A percentile compares a stretch with the other conserved stretches of the same genome.
These are phyloP conservation scores for Logfia minima DNA, from an alignment of 129 eudicot species.

Conservation along the genomic window DNA sequence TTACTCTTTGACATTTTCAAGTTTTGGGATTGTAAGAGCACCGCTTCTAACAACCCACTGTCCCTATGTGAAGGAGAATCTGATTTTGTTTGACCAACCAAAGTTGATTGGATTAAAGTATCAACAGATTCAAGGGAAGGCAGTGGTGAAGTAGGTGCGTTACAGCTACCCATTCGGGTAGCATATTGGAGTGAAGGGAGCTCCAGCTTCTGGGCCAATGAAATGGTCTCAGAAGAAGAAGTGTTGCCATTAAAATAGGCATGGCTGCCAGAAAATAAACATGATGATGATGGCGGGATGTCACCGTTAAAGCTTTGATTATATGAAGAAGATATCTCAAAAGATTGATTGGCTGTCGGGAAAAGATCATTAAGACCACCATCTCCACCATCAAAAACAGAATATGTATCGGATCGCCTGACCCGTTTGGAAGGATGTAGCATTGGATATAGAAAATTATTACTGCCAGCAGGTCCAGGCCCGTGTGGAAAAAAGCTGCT, in stretches of 20 bases:
- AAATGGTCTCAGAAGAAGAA: conserved; percentile 71
- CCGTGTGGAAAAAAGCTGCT: conserved; percentile 44
- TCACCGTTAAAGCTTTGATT: conserved; percentile 35
- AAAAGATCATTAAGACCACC: conserved; percentile 34
- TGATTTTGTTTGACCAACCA: conserved; percentile 53
- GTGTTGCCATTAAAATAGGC: conserved; percentile 84
- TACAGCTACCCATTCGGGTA: conserved; percentile 64
- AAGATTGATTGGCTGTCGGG: conserved; percentile 38
- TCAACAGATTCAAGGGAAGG: conserved; percentile 88
- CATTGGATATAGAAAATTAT: conserved; percentile 33
- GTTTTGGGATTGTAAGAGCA: conserved; percentile 62
- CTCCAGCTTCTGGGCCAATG: conserved; percentile 87
- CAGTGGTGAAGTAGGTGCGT: conserved; percentile 65
- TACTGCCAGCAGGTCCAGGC: conserved; percentile 42
- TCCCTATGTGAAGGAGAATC: conserved; percentile 52
- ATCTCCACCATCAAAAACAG: conserved; percentile 33
- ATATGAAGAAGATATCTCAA: conserved; percentile 43
- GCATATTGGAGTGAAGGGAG: conserved; percentile 99
- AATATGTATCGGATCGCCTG: conserved; percentile 41
- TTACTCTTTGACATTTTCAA: conserved; percentile 45
- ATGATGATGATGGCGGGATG: conserved; percentile 37
- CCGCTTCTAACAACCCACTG: conserved; percentile 83
- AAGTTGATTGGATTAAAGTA: conserved; percentile 59
- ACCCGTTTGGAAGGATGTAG: conserved; percentile 47
- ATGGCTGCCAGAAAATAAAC: conserved; percentile 75